A percentile compares a stretch with the other conserved stretches of the same genome.
phyloP scores from a whole-genome alignment of 495 filamentous ascomycete genomes.

The Talaromyces thailandensis region DNA sequence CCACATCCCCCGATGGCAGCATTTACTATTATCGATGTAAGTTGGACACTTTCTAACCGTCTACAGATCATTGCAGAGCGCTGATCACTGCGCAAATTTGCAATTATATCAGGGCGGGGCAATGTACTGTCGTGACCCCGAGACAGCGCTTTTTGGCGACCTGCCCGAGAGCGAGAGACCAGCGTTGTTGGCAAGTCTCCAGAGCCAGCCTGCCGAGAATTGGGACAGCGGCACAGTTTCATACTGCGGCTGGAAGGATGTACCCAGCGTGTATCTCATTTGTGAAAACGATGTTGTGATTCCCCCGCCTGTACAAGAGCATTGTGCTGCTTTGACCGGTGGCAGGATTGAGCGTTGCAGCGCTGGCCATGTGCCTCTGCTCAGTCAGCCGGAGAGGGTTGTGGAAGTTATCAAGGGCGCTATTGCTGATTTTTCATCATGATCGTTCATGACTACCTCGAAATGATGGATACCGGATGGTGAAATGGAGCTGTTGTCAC shows the following conservation, averaged over 20 bases:
- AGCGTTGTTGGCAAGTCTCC: conserved; percentile 12
- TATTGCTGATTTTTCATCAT: neutral
- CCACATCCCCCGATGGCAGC: conserved; percentile 12
- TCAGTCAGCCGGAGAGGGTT: conserved; percentile 19
- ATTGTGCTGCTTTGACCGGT: conserved; percentile 15
- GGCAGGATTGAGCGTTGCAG: conserved; percentile 15
- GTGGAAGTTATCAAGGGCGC: conserved; percentile 12
- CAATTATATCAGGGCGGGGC: neutral
- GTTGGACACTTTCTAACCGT: neutral
- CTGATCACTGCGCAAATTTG: neutral
- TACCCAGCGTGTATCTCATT: conserved; percentile 21
- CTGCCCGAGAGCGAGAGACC: conserved; percentile 6
- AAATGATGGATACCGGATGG: neutral
- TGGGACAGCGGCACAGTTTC: conserved; percentile 14
- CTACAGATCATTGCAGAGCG: neutral
- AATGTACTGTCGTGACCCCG: conserved; percentile 4
- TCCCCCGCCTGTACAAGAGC: conserved; percentile 11
- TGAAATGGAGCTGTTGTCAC: neutral
- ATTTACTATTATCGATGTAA: conserved; percentile 13
- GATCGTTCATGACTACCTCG: neutral
- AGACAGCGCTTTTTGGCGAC: conserved; percentile 12
- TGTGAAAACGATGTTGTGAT: conserved; percentile 17
- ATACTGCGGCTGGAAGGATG: conserved; percentile 20
- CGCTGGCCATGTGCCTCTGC: conserved; percentile 20
- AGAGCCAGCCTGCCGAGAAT: conserved; percentile 10